Evolutionary conservation across 1,284 basidiomycete species (phyloP), one percentile per base, ranked within the genome.

Genomic region (Puccinia polysora): DNA sequence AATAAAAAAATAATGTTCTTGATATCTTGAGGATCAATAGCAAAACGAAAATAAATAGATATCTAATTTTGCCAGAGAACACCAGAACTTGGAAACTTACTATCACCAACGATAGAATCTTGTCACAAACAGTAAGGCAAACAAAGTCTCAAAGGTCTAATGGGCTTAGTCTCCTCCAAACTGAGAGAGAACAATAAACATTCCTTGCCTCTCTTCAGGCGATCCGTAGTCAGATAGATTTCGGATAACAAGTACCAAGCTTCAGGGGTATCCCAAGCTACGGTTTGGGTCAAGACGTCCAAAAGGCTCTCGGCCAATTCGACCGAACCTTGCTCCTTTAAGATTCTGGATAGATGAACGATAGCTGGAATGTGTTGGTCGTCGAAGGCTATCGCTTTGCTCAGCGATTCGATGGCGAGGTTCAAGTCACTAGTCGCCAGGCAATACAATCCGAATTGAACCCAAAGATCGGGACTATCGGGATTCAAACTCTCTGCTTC

Each of bases 401-500:
- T 68, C 8, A 73, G 45, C 43, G 62, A 59, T 7, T 72, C 67
- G 23, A 74, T 73, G 20, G 73, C 73, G 60, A 43, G 32, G 7
- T 23, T 45, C 14, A 65, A 49, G 10, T 68, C 55, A 36, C 45
- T 58, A 0, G 28, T 65, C 38, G 55, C 47, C 32, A 64, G 73
- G 76, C 76, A 12, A 77, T 75, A 63, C 76, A 77, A 14, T 77
- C 40, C 68, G 23, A 28, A 76, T 84, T 95, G 94, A 7, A 95
- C 89, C 93, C 94, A 97, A 14, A 97, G 91, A 38, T 86, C 87
- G 0, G 92, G 86, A 78, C 93, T 91, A 43, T 86, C 85, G 74
- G 91, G 88, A 78, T 95, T 90, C 74, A 87, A 84, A 4, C 88
- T 86, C 79, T 99, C 95, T 0, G 95, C 96, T 81, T 99, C 95